These are phyloP conservation scores for Cicer arietinum DNA, from an alignment of 306 rosid genomes.

Conservation along the genomic window DNA sequence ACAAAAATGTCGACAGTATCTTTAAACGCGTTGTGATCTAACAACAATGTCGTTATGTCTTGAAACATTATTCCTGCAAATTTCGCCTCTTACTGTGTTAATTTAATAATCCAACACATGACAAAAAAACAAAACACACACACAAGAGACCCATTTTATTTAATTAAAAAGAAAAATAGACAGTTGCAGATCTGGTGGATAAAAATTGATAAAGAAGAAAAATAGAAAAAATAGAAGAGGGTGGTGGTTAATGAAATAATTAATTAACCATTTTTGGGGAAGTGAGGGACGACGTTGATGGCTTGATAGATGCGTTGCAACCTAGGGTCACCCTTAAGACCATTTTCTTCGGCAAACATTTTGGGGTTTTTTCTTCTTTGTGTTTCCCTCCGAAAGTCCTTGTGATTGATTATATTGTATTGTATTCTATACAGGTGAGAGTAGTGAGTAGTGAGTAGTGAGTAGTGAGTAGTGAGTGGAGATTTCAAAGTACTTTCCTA, in stretches of 20 bases:
- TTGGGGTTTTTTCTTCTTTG: neutral
- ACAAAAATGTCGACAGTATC: constrained; percentile 94
- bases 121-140: neutral
- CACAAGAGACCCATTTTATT: neutral
- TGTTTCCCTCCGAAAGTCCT: constrained; percentile 34
- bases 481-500: neutral
- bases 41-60: constrained; percentile 96
- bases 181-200: constrained; percentile 40
- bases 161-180: neutral
- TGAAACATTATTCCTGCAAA: constrained; percentile 95
- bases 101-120: constrained; percentile 5
- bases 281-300: constrained; percentile 96
- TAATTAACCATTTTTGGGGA: constrained; percentile 75
- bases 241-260: neutral
- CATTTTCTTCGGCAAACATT: constrained; percentile 97
- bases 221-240: neutral
- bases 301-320: constrained; percentile 84
- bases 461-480: neutral
- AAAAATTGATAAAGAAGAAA: constrained; percentile 16
- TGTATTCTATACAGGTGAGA: neutral
- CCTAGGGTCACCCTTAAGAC: constrained; percentile 95
- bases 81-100: neutral
- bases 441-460: neutral
- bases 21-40: constrained; percentile 95
- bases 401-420: neutral